Conservation (phyloP, 148 eudicot genomes). For the Salicornia ramosissima region DNA sequence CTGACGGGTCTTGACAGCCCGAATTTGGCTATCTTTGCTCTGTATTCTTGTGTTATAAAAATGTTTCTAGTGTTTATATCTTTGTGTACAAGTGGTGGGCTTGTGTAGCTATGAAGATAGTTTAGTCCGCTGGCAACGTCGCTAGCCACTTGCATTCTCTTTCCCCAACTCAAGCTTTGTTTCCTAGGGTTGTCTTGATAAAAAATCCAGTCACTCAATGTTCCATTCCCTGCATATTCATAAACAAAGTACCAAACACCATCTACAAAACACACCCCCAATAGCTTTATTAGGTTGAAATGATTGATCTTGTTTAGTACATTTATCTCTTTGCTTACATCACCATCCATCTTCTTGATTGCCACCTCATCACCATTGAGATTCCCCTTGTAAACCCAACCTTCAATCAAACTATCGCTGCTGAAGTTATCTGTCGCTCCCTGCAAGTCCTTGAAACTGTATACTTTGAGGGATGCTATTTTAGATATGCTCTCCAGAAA, state of each 20-base stretch:
- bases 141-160: conserved; percentile 54
- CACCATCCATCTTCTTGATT: conserved; percentile 47
- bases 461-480: conserved; percentile 44
- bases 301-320: conserved; percentile 64
- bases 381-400: conserved; percentile 54
- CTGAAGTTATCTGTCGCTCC: conserved; percentile 55
- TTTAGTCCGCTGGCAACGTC: conserved; percentile 69
- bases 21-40: conserved; percentile 69
- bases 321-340: conserved; percentile 50
- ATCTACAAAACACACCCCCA: conserved; percentile 50
- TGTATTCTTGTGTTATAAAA: conserved; percentile 40
- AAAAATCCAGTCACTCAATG: conserved; percentile 61
- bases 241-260: conserved; percentile 59
- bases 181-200: conserved; percentile 14
- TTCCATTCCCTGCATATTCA: conserved; percentile 61
- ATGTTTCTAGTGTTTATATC: conserved; percentile 54
- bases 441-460: conserved; percentile 47
- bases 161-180: conserved; percentile 49
- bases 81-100: conserved; percentile 70
- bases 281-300: conserved; percentile 51
- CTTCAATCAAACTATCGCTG: conserved; percentile 36
- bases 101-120: conserved; percentile 64
- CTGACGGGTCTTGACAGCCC: conserved; percentile 42
- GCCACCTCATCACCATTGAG: conserved; percentile 47
- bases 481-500: conserved; percentile 33